A percentile compares a stretch with the other conserved stretches of the same genome.
Conservation (phyloP, 2,329 filamentous ascomycete genomes). For the Hypoxylon sp. region DNA sequence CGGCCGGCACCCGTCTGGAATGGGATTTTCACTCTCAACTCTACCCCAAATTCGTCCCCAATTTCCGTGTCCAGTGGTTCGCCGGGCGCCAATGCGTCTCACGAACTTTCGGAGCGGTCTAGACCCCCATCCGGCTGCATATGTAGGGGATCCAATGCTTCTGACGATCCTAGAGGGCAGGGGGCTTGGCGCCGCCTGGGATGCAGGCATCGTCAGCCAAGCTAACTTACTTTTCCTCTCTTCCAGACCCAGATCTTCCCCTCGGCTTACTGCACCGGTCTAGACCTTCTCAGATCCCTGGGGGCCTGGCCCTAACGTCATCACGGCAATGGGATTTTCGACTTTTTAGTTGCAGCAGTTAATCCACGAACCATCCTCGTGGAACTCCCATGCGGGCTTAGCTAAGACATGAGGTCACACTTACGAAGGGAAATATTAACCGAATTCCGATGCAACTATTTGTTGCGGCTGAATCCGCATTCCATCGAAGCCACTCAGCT, state of each 20-base stretch:
- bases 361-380: conserved; percentile 23
- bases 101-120: conserved; percentile 44
- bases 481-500: conserved; percentile 20
- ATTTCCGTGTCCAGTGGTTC: conserved; percentile 37
- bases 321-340: conserved; percentile 28
- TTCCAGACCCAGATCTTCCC: conserved; percentile 22
- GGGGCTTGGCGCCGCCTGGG: conserved; percentile 24
- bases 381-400: conserved; percentile 24
- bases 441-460: conserved; percentile 9
- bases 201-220: conserved; percentile 42
- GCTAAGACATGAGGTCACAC: conserved; percentile 16
- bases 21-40: conserved; percentile 18
- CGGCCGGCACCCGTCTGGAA: conserved; percentile 18
- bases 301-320: conserved; percentile 34
- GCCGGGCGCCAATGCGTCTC: conserved; percentile 42
- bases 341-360: conserved; percentile 6
- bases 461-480: conserved; percentile 33
- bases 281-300: conserved; percentile 26
- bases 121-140: conserved; percentile 42
- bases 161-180: conserved; percentile 10
- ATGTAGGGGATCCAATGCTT: conserved; percentile 26
- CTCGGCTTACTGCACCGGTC: conserved; percentile 37
- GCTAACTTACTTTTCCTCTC: conserved; percentile 27
- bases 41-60: conserved; percentile 36
- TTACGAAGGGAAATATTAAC: conserved; percentile 13